Base-by-base conservation (phyloP, 116 monocot species). In the Posidonia oceanica region DNA sequence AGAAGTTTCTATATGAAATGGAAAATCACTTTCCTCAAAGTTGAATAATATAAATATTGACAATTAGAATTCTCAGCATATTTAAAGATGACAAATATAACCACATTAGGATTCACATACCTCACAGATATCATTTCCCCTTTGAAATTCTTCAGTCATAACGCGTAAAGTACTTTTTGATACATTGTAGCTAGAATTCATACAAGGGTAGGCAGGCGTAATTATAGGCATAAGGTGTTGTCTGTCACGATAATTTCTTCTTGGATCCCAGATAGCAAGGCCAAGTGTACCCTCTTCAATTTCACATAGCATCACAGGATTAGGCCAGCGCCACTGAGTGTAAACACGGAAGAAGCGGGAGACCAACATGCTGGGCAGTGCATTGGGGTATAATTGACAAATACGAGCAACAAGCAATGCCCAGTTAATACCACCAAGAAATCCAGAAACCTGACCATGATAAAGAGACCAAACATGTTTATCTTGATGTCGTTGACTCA, bases 361-460 rank as follows among this genome's bases (percentile, higher is more conserved):
- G 14, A 97, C 89, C 71, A 97, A 71, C 85, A 85, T 97, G 75
- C 84, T 87, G 0, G 97, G 92, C 20, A 85, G 70, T 53, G 92
- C 92, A 87, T 97, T 89, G 14, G 97, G 97, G 61, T 92, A 97
- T 62, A 97, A 59, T 67, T 97, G 97, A 60, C 97, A 97, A 68
- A 97, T 92, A 8, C 97, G 88, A 53, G 92, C 97, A 69, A 97
- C 97, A 79, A 97, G 92, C 70, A 97, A 76, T 16, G 97, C 97
- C 97, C 92, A 97, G 69, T 97, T 97, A 65, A 97, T 97, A 75
- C 97, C 97, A 74, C 97, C 97, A 69, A 97, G 92, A 69, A 97
- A 97, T 41, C 97, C 97, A 73, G 87, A 74, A 64, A 97, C 97
- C 97, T 97, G 79, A 12, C 5, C 40, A 71, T 21, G 29, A 63